phyloP scores from a whole-genome alignment of 2,329 filamentous ascomycete genomes.

The Monosporascus sp. region DNA sequence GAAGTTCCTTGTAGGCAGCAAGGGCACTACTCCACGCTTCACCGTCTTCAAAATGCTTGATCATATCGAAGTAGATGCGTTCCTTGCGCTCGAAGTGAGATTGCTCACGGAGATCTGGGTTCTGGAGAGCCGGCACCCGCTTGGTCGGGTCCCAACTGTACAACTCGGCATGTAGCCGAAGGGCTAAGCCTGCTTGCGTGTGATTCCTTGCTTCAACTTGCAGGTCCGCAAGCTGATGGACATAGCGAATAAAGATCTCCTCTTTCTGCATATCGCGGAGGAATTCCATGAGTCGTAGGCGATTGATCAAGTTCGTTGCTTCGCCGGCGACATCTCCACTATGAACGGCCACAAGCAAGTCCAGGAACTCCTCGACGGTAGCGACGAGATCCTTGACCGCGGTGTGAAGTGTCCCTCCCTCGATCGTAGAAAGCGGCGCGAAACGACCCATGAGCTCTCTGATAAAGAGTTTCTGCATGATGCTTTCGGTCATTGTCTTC shows the following conservation, averaged over 20 bases:
- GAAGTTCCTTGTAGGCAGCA: conserved; percentile 83
- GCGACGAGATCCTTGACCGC: conserved; percentile 74
- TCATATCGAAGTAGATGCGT: conserved; percentile 87
- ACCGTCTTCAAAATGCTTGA: conserved; percentile 91
- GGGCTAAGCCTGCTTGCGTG: conserved; percentile 81
- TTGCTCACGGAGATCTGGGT: conserved; percentile 76
- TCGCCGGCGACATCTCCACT: conserved; percentile 69
- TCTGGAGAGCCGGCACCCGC: conserved; percentile 59
- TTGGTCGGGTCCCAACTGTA: conserved; percentile 83
- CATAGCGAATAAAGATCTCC: conserved; percentile 93
- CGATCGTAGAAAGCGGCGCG: conserved; percentile 58
- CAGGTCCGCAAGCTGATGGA: conserved; percentile 79
- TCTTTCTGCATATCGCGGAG: conserved; percentile 94
- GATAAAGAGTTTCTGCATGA: conserved; percentile 89
- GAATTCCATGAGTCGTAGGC: conserved; percentile 89
- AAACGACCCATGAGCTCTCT: conserved; percentile 79
- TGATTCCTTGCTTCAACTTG: conserved; percentile 73
- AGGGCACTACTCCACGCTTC: conserved; percentile 88
- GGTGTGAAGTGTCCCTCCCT: conserved; percentile 67
- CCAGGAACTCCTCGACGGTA: conserved; percentile 85
- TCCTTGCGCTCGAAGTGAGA: conserved; percentile 91
- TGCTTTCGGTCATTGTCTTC: conserved; percentile 80
- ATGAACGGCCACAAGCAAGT: conserved; percentile 85
- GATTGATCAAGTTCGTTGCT: conserved; percentile 79
- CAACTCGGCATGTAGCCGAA: conserved; percentile 85